These are phyloP conservation scores for Cephalotrichum gorgonifer DNA, from an alignment of 2,329 filamentous ascomycete species.

Conservation along the genomic window DNA sequence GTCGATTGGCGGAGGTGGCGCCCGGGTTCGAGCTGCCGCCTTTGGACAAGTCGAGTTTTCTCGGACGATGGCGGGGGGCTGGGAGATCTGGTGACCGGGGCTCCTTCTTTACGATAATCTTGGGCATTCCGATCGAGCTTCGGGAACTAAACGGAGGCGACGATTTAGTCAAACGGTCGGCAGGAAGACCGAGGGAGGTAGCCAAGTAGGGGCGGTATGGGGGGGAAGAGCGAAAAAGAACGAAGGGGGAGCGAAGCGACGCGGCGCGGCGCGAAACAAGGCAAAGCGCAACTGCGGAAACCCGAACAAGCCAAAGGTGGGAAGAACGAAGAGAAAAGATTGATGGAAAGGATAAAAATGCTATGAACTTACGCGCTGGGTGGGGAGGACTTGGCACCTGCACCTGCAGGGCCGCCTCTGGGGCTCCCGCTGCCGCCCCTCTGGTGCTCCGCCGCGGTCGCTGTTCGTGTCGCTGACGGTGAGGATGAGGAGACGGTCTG, in stretches of 20 bases:
- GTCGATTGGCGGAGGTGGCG: conserved; percentile 53
- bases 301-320: too few species aligned
- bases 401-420: conserved; percentile 11
- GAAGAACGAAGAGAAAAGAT: too few species aligned
- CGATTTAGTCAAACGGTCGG: conserved; percentile 7
- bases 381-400: conserved; percentile 43
- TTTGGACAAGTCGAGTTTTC: conserved; percentile 68
- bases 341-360: not conserved
- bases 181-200: not conserved
- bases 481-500: conserved; percentile 28
- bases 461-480: conserved; percentile 12
- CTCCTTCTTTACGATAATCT: conserved; percentile 95
- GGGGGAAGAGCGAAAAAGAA: conserved; percentile 6
- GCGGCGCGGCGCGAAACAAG: too few species aligned
- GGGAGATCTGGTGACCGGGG: conserved; percentile 76
- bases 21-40: conserved; percentile 36
- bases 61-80: conserved; percentile 62
- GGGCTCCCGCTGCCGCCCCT: conserved; percentile 10
- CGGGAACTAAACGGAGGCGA: conserved; percentile 24
- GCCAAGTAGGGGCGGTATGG: conserved; percentile 9
- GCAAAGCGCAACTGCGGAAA: too few species aligned
- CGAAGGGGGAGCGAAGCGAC: too few species aligned
- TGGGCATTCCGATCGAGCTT: conserved; percentile 49
- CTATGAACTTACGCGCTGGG: conserved; percentile 45
- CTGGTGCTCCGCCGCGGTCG: conserved; percentile 5